Base-by-base conservation (phyloP, 371 early-diverging fungal genomes). In the Actinomortierella wolfii region DNA sequence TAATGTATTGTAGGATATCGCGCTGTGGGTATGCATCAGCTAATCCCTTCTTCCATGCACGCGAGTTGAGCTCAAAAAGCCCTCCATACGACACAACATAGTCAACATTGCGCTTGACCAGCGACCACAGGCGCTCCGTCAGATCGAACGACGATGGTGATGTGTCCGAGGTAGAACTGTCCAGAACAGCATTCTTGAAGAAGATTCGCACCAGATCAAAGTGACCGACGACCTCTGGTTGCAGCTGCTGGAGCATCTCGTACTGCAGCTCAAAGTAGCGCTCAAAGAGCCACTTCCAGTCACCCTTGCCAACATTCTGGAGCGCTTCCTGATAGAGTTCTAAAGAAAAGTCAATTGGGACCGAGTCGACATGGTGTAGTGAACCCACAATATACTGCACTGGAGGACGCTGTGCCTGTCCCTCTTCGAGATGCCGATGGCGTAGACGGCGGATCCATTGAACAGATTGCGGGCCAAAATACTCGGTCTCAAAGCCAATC, bases 331-430 rank as follows among this genome's bases (percentile, higher is more conserved):
- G 61, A 63, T 86, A 93, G 3, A 80, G 56, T 20, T 81, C 84
- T 21, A 69, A 62, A 41, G 90, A 87, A 64, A 90, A 97, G 67
- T 97, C 98, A 65, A 97, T 84, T 3, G 98, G 95, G 18, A 86
- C 76, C 0, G 81, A 83, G 40, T 79, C 68, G 3, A 94, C 86
- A 61, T 98, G 97, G 76, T 98, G 98, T 42, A 97, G 78, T 0
- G 96, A 96, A 1, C 98, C 98, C n/a, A 98, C 95, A 3, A 94
- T 68, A 64, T 94, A 96, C 63, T 97, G 73, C 91, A 57, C 86
- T 61, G 20, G 50, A 21, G 74, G 50, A 17, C 59, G 61, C 15
- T 83, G 78, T 17, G 45, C 34, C 57, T 51, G 15, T 20, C 39
- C 49, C 54, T 59, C 59, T 43, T 15, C 49, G 24, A 76, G 74